These are phyloP conservation scores for Ophiostoma fasciatum DNA, from an alignment of 2,329 filamentous ascomycete species.

Conservation along the genomic window DNA sequence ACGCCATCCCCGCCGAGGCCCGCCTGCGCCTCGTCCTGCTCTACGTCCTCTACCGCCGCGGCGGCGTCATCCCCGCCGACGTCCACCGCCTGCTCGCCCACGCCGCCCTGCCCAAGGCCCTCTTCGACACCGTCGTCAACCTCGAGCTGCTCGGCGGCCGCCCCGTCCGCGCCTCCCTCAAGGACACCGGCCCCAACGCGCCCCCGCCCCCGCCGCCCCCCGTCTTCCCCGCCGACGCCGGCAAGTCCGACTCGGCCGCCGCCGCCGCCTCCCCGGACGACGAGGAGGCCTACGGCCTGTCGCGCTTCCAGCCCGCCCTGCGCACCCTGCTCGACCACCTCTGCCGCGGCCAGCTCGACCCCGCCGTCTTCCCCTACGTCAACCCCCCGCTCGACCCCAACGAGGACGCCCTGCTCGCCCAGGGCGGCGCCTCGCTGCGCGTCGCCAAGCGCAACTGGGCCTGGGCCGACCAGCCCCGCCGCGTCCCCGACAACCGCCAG, in stretches of 20 bases:
- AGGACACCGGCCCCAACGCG: constrained; percentile 54
- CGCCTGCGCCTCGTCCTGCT: constrained; percentile 73
- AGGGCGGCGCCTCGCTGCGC: constrained; percentile 55
- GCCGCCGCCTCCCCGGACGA: constrained; percentile 22
- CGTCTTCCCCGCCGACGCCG: constrained; percentile 56
- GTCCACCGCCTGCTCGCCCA: constrained; percentile 74
- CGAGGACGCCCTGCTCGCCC: constrained; percentile 40
- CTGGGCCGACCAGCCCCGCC: constrained; percentile 74
- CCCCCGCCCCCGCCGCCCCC: no score
- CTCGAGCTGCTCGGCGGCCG: constrained; percentile 70
- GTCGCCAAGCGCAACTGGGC: constrained; percentile 94
- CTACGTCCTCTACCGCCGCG: constrained; percentile 75
- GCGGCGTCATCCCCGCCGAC: constrained; percentile 73
- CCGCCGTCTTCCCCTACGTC: constrained; percentile 54
- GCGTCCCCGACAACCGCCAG: constrained; percentile 68
- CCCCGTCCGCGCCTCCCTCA: constrained; percentile 46
- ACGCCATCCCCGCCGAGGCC: constrained; percentile 54
- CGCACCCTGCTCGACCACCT: constrained; percentile 72
- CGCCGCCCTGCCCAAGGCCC: constrained; percentile 58
- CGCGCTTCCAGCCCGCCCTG: constrained; percentile 68
- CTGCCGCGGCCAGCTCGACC: constrained; percentile 51
- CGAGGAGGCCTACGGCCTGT: constrained; percentile 70
- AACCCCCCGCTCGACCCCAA: constrained; percentile 52
- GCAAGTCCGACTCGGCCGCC: not conserved
- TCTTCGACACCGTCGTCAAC: constrained; percentile 60